phyloP scores from a whole-genome alignment of 805 yeast species.

The Zygosaccharomyces kombuchaensis region DNA sequence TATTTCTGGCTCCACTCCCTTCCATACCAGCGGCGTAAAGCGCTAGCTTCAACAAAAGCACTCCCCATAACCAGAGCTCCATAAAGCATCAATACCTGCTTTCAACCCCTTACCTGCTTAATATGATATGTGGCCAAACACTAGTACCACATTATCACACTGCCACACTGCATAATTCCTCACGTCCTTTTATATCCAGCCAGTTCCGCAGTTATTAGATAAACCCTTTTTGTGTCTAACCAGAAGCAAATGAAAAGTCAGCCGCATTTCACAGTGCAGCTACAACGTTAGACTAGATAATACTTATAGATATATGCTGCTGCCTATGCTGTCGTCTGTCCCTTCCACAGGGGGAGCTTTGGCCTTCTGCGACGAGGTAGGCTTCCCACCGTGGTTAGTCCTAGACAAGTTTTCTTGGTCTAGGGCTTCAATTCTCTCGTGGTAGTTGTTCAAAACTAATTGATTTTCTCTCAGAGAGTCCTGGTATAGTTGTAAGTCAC shows the following conservation, averaged over 20 bases:
- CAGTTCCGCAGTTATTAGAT: background rate
- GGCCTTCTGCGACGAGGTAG: conserved; percentile 2
- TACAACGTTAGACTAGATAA: background rate
- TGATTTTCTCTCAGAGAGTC: conserved; percentile 58
- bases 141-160: background rate
- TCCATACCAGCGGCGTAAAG: conserved; percentile 1
- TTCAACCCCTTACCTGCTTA: background rate
- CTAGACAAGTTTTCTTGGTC: conserved; percentile 47
- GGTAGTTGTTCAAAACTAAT: conserved; percentile 49
- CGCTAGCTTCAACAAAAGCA: conserved; percentile 2
- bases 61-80: conserved; percentile 1
- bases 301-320: conserved; percentile 2
- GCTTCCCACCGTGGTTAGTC: conserved; percentile 20
- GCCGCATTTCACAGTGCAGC: background rate
- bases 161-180: background rate
- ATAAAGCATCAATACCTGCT: background rate
- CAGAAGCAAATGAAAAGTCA: background rate
- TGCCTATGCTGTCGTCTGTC: background rate
- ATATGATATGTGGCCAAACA: no score
- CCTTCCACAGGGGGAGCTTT: background rate
- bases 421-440: conserved; percentile 42
- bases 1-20: background rate
- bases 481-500: conserved; percentile 47
- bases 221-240: background rate
- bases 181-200: background rate